phyloP scores from a whole-genome alignment of 2,329 filamentous ascomycete species.

The Nothophaeocryptopus gaeumannii region DNA sequence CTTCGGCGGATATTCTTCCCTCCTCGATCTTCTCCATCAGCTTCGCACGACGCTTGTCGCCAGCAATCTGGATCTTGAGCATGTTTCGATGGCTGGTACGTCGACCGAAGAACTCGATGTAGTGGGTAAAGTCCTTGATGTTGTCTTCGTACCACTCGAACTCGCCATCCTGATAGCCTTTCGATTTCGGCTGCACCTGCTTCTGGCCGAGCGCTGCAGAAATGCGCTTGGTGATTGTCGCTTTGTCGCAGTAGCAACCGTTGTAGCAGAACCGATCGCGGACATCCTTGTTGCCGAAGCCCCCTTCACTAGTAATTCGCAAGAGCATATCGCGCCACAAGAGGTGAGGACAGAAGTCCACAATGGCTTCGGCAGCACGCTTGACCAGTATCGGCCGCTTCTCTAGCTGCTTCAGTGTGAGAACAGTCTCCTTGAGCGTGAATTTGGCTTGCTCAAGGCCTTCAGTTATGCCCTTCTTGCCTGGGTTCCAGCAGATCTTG shows the following conservation, averaged over 20 bases:
- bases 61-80: constrained; percentile 26
- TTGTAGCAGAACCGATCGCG: constrained; percentile 36
- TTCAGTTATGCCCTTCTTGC: constrained; percentile 32
- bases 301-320: constrained; percentile 33
- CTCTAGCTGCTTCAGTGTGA: constrained; percentile 33
- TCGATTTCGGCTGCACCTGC: constrained; percentile 28
- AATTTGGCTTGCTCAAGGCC: constrained; percentile 33
- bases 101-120: constrained; percentile 30
- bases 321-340: constrained; percentile 36
- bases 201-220: constrained; percentile 35
- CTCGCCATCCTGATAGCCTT: constrained; percentile 23
- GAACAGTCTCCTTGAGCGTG: constrained; percentile 33
- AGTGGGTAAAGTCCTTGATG: constrained; percentile 28
- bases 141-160: constrained; percentile 29
- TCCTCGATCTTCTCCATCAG: constrained; percentile 7
- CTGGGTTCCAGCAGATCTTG: constrained; percentile 35
- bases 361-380: constrained; percentile 34
- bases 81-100: constrained; percentile 28
- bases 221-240: constrained; percentile 38
- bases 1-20: constrained; percentile 5
- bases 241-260: constrained; percentile 35
- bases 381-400: constrained; percentile 28
- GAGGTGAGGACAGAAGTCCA: constrained; percentile 38
- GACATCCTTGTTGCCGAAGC: constrained; percentile 34
- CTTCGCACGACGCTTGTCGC: constrained; percentile 22